A percentile compares a stretch with the other conserved stretches of the same genome.
phyloP scores from a whole-genome alignment of 2,329 filamentous ascomycete genomes.

The Penicillium sp. region DNA sequence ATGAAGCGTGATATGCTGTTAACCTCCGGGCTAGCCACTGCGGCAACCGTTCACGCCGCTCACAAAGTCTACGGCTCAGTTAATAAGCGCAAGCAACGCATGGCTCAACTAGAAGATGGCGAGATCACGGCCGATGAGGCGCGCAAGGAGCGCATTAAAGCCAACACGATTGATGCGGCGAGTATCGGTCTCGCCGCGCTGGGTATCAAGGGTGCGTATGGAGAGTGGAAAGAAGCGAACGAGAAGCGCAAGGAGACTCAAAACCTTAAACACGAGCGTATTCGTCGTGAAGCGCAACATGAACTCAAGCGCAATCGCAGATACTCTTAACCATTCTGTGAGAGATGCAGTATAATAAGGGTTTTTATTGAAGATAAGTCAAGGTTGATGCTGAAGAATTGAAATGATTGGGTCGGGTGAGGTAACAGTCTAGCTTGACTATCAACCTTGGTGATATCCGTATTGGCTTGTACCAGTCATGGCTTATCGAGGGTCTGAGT shows the following conservation, averaged over 20 bases:
- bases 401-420: no score
- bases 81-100: constrained; percentile 65
- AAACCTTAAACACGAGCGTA: constrained; percentile 57
- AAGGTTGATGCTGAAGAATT: no score
- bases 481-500: no score
- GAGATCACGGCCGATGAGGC: constrained; percentile 67
- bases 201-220: constrained; percentile 68
- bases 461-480: no score
- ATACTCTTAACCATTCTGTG: constrained; percentile 11
- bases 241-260: constrained; percentile 62
- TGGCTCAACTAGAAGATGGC: constrained; percentile 64
- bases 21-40: constrained; percentile 67
- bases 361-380: no score
- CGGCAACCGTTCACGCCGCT: constrained; percentile 71
- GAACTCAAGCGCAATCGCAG: constrained; percentile 46
- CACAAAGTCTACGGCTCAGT: constrained; percentile 67
- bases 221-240: constrained; percentile 70
- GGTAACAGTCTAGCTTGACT: no score
- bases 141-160: constrained; percentile 65
- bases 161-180: constrained; percentile 67
- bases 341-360: no score
- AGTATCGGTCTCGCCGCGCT: constrained; percentile 69
- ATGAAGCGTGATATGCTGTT: constrained; percentile 69
- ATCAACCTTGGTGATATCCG: no score
- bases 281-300: constrained; percentile 49